Evolutionary conservation across 805 yeast species (phyloP).

Genomic region (Candida ulmi): DNA sequence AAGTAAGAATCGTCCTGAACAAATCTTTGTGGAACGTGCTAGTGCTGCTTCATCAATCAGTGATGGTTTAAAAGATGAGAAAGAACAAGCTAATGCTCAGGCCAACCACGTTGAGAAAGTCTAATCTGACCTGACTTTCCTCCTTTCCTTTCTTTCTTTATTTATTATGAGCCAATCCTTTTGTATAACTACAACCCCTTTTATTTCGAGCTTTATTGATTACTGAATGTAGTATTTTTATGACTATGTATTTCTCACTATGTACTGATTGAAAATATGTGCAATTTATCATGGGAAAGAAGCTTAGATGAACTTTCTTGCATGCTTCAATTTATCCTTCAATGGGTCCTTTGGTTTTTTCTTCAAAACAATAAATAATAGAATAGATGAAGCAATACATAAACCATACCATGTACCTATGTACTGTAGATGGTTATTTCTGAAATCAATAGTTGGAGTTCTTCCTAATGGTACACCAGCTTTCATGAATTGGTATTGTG

Average conservation of each 20-base stretch:
- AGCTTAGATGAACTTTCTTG: slow-evolving; percentile 34
- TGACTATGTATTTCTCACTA: too few relatives aligned
- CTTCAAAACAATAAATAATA: slow-evolving; percentile 48
- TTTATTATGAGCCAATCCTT: too few relatives aligned
- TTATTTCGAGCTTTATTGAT: too few relatives aligned
- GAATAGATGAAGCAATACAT: slow-evolving; percentile 25
- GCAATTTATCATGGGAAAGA: too few relatives aligned
- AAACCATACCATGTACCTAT: slow-evolving; percentile 72
- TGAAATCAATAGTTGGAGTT: slow-evolving; percentile 70
- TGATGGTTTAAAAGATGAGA: not conserved
- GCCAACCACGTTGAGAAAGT: not conserved
- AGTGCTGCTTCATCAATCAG: not conserved
- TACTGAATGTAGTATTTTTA: too few relatives aligned
- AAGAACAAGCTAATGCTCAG: not conserved
- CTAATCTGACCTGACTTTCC: too few relatives aligned
- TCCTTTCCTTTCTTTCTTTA: too few relatives aligned
- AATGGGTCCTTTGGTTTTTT: slow-evolving; percentile 36
- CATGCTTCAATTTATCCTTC: slow-evolving; percentile 45
- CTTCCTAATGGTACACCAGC: slow-evolving; percentile 92
- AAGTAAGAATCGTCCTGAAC: slow-evolving; percentile 9
- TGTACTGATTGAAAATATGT: not conserved
- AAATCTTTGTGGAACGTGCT: slow-evolving; percentile 9
- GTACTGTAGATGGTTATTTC: slow-evolving; percentile 89
- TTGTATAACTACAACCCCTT: too few relatives aligned
- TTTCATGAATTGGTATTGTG: slow-evolving; percentile 53